Percentiles rank a stretch among this genome's conserved stretches.
These are phyloP conservation scores for Fonsecaea nubica DNA, from an alignment of 2,329 filamentous ascomycete genomes.

Conservation along the genomic window DNA sequence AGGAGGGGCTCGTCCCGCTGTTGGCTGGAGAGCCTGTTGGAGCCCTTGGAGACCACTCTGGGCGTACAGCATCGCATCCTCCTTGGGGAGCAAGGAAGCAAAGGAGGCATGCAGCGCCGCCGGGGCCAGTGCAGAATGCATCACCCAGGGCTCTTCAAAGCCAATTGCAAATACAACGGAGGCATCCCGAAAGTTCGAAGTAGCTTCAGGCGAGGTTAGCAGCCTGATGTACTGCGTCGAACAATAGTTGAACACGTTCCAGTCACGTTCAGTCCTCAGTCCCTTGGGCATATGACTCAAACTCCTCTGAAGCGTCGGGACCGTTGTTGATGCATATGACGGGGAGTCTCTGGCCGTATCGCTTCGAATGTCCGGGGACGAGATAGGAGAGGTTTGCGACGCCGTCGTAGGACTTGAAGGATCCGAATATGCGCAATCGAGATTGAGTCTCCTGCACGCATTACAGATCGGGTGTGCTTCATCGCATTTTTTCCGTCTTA, in stretches of 20 bases:
- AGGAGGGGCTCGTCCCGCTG: not conserved
- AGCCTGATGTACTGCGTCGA: constrained; percentile 28
- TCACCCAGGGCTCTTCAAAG: constrained; percentile 32
- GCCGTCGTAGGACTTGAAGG: not conserved
- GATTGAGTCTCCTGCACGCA: constrained; percentile 26
- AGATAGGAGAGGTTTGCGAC: not conserved
- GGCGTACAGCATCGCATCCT: constrained; percentile 33
- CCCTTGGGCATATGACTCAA: constrained; percentile 20
- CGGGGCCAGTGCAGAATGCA: constrained; percentile 34
- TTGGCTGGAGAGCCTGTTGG: constrained; percentile 21
- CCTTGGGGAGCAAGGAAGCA: constrained; percentile 31
- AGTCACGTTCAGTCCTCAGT: constrained; percentile 31
- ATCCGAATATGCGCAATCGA: constrained; percentile 41
- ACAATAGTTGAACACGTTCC: constrained; percentile 33
- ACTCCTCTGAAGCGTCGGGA: constrained; percentile 1
- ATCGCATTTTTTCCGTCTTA: constrained; percentile 41
- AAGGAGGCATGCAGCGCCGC: constrained; percentile 34
- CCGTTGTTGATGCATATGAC: not conserved
- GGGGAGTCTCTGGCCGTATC: not conserved
- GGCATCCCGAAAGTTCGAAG: constrained; percentile 28
- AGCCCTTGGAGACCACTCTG: constrained; percentile 33
- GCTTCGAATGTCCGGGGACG: not conserved
- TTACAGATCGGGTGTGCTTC: constrained; percentile 44
- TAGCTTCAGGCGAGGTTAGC: constrained; percentile 29
- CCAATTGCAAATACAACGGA: constrained; percentile 28